Percentiles rank a stretch among this genome's conserved stretches.
phyloP scores from a whole-genome alignment of 805 yeast species.

The Henningerozyma blattae region DNA sequence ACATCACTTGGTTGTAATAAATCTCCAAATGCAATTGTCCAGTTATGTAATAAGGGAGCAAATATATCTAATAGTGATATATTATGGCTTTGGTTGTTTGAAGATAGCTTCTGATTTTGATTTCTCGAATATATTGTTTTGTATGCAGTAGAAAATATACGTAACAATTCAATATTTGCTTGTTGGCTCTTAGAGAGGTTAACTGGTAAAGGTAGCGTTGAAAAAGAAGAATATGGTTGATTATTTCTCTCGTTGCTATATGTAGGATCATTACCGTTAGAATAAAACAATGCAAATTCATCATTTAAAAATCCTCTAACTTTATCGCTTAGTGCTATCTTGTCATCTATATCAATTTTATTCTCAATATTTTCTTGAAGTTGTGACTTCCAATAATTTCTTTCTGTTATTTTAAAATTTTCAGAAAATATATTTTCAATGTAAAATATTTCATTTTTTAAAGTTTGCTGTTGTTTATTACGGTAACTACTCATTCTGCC shows the following conservation, averaged over 20 bases:
- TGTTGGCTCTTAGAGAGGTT: constrained; percentile 51
- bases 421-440: constrained; percentile 18
- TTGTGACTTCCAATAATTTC: constrained; percentile 13
- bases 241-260: background rate
- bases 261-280: constrained; percentile 4
- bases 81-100: constrained; percentile 47
- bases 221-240: background rate
- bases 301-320: constrained; percentile 24
- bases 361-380: constrained; percentile 2
- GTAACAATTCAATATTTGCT: constrained; percentile 70
- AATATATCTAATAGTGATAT: constrained; percentile 60
- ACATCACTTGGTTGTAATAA: constrained; percentile 38
- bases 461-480: constrained; percentile 26
- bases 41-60: constrained; percentile 64
- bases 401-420: constrained; percentile 13
- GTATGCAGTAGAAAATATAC: constrained; percentile 71
- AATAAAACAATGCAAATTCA: constrained; percentile 21
- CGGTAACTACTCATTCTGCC: background rate
- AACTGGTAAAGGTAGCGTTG: constrained; percentile 20
- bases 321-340: constrained; percentile 10
- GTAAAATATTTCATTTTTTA: constrained; percentile 23
- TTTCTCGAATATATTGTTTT: constrained; percentile 67
- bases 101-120: constrained; percentile 30
- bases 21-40: constrained; percentile 56
- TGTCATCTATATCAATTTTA: background rate